Conservation (phyloP, 2,329 filamentous ascomycete species). For the Leptographium wingfieldii region DNA sequence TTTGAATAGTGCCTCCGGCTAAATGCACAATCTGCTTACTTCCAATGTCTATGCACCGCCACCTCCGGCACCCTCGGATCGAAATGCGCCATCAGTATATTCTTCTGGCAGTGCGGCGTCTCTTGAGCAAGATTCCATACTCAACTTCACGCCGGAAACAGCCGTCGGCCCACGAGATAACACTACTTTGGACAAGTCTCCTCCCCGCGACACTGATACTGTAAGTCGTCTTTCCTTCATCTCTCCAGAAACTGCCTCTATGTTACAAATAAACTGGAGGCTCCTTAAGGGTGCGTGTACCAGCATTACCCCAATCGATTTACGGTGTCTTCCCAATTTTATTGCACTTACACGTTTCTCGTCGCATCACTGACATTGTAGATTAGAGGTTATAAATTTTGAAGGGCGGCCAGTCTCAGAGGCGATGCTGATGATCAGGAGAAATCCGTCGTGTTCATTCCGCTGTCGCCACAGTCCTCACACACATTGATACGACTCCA, state of each 20-base stretch:
- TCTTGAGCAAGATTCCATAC: neutral
- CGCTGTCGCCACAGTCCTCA: constrained; percentile 36
- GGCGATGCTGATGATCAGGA: constrained; percentile 8
- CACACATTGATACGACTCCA: constrained; percentile 31
- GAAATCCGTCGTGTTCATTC: constrained; percentile 34
- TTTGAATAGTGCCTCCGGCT: constrained; percentile 20
- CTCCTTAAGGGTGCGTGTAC: constrained; percentile 10
- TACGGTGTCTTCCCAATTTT: neutral
- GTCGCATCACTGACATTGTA: neutral
- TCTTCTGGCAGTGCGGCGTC: neutral
- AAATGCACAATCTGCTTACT: constrained; percentile 29
- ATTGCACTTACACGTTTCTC: no score
- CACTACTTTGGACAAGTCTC: neutral
- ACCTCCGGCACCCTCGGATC: neutral
- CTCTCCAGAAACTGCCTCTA: neutral
- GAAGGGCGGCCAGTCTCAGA: constrained; percentile 2
- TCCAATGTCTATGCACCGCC: constrained; percentile 24
- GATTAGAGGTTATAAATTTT: constrained; percentile 9
- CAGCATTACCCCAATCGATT: neutral
- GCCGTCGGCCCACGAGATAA: neutral
- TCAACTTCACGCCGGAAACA: neutral
- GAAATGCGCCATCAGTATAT: neutral
- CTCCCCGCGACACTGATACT: constrained; percentile 8
- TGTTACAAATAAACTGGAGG: constrained; percentile 1
- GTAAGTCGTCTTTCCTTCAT: constrained; percentile 12